Evolutionary conservation across 1,284 basidiomycete species (phyloP).

Genomic region (Microbotryomycetes sp.): DNA sequence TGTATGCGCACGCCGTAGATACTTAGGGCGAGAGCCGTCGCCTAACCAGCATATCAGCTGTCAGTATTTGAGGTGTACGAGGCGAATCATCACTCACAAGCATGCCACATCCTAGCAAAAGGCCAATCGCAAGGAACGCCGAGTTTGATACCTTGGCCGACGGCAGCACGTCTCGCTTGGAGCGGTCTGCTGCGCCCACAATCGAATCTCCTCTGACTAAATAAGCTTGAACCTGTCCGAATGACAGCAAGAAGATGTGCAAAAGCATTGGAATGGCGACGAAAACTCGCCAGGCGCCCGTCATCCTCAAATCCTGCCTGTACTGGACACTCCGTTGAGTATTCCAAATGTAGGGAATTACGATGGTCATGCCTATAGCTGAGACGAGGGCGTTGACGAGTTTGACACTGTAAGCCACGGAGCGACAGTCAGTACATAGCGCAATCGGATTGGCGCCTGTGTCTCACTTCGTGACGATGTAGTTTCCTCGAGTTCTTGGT

Average conservation of each 20-base stretch:
- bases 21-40: background rate
- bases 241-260: background rate
- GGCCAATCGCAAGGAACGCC: background rate
- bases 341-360: background rate
- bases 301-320: background rate
- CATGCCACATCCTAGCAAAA: background rate
- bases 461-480: background rate
- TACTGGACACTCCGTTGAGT: background rate
- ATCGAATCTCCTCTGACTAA: background rate
- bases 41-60: background rate
- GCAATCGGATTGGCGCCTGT: too few species aligned
- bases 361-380: background rate
- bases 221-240: background rate
- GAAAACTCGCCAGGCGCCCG: background rate
- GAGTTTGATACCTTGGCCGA: background rate
- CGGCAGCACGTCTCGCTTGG: background rate
- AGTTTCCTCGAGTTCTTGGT: background rate
- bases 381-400: background rate
- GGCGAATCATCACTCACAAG: too few species aligned
- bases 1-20: background rate
- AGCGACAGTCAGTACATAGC: too few species aligned
- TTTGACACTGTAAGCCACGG: background rate
- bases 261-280: background rate
- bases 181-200: background rate
- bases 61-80: too few species aligned